Evolutionary conservation across 108 stramenopile species (phyloP), one percentile per base, ranked within the genome.

Genomic region (Nannochloropsis gaditana): DNA sequence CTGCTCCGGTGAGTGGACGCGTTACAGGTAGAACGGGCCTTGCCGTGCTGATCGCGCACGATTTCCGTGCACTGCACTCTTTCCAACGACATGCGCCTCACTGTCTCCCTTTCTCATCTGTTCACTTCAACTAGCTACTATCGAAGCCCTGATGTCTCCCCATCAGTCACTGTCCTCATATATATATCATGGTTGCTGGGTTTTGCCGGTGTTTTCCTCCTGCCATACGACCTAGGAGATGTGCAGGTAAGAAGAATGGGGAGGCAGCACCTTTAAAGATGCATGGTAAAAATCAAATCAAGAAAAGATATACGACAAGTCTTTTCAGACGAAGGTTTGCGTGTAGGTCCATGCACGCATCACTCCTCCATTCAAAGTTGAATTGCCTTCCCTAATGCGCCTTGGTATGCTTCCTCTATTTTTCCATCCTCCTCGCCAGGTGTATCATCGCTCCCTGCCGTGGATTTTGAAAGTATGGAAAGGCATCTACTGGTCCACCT

Each of bases 401-500:
- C 31, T n/a, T 73, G 19, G 59, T 73, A n/a, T n/a, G 3, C 8
- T 73, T n/a, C 59, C 59, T 73, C 59, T n/a, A 3, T 50, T 50
- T 15, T 15, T 50, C 47, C 47, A 10, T 73, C 59, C 59, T n/a
- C n/a, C 59, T 31, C 59, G 2, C n/a, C 59, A 73, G 59, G 59
- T 73, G 6, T 73, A 73, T n/a, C 87, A 82, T 21, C 83, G 87
- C 45, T 88, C 6, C 82, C 81, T 79, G 21, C 79, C 45, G 6
- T 84, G 83, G 86, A 79, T 86, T 42, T n/a, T 21, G 21, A 41
- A 83, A 45, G 88, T 50, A 31, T 89, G 88, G 88, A 83, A 43
- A 45, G 59, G 84, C 4, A 83, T 86, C 79, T 94, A 93, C 90
- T 94, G 93, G 94, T 90, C 87, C 21, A 95, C 95, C 2, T 94